These are phyloP conservation scores for Trypanosoma vivax DNA, from an alignment of 208 protist species.

Conservation along the genomic window DNA sequence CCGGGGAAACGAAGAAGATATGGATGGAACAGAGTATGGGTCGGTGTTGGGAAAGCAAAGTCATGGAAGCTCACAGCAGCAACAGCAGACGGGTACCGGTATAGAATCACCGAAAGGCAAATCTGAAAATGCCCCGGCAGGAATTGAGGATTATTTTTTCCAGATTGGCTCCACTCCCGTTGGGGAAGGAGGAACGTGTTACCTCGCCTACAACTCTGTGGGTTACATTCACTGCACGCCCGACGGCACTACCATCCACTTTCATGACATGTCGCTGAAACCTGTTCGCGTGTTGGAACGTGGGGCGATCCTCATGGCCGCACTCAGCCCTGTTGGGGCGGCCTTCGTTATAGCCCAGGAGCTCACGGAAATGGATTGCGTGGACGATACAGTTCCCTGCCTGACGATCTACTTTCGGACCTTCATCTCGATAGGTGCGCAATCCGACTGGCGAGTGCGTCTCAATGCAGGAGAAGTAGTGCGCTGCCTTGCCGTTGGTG, in stretches of 20 bases:
- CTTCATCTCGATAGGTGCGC: constrained; percentile 67
- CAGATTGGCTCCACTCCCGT: constrained; percentile 73
- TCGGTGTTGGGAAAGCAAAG: too few species aligned
- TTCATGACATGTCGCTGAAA: constrained; percentile 73
- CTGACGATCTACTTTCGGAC: constrained; percentile 69
- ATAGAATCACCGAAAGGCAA: too few species aligned
- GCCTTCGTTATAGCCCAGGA: constrained; percentile 50
- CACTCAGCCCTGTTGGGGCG: constrained; percentile 69
- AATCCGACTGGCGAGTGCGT: constrained; percentile 72
- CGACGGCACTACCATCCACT: constrained; percentile 64
- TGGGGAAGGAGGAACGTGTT: constrained; percentile 64
- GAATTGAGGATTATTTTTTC: constrained; percentile 64
- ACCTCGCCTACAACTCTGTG: constrained; percentile 82
- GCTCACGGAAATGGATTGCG: constrained; percentile 24
- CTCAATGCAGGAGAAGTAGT: constrained; percentile 68
- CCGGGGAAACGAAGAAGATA: constrained; percentile 1
- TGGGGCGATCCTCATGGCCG: constrained; percentile 64
- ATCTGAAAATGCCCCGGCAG: too few species aligned
- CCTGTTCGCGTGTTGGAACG: constrained; percentile 54
- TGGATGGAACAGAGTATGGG: constrained; percentile 4
- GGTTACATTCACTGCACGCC: constrained; percentile 65
- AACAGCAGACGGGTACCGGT: too few species aligned
- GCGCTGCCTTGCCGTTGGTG: constrained; percentile 66
- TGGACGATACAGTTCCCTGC: constrained; percentile 33
- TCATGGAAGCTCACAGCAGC: too few species aligned